Percentiles rank a stretch among this genome's conserved stretches.
Conservation (phyloP, 148 eudicot genomes). For the Nyssa sinensis region DNA sequence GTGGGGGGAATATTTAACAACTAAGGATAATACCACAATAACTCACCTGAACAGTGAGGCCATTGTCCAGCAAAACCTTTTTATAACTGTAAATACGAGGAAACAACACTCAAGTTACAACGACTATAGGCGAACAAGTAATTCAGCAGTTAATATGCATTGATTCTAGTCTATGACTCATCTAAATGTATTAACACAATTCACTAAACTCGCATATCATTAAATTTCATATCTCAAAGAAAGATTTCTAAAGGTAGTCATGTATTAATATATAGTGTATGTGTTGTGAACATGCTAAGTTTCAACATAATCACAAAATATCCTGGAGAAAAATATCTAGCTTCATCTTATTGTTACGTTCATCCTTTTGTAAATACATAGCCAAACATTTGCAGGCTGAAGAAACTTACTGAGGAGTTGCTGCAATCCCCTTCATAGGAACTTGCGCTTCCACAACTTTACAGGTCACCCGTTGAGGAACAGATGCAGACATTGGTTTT, state of each 20-base stretch:
- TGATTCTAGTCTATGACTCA: no score
- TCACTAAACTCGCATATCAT: not conserved
- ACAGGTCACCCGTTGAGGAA: constrained; percentile 88
- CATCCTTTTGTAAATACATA: not conserved
- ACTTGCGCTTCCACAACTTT: constrained; percentile 78
- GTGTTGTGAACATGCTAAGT: not conserved
- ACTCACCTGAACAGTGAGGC: constrained; percentile 76
- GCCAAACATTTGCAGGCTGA: not conserved
- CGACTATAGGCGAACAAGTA: not conserved
- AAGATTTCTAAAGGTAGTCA: not conserved
- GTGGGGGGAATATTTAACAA: not conserved
- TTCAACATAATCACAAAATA: no score
- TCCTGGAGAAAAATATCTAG: no score
- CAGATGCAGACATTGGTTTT: constrained; percentile 74
- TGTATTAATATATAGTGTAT: not conserved
- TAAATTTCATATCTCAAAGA: not conserved
- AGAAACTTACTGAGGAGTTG: constrained; percentile 70
- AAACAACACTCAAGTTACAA: constrained; percentile 1
- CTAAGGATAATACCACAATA: not conserved
- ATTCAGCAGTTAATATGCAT: not conserved
- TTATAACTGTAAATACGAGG: constrained; percentile 51
- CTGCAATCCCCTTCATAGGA: constrained; percentile 72
- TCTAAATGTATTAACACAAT: no score
- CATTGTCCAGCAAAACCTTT: constrained; percentile 89
- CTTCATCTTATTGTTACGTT: no score